Evolutionary conservation across 1,139 yeast genomes (phyloP).

Genomic region (Suhomyces kunorum): DNA sequence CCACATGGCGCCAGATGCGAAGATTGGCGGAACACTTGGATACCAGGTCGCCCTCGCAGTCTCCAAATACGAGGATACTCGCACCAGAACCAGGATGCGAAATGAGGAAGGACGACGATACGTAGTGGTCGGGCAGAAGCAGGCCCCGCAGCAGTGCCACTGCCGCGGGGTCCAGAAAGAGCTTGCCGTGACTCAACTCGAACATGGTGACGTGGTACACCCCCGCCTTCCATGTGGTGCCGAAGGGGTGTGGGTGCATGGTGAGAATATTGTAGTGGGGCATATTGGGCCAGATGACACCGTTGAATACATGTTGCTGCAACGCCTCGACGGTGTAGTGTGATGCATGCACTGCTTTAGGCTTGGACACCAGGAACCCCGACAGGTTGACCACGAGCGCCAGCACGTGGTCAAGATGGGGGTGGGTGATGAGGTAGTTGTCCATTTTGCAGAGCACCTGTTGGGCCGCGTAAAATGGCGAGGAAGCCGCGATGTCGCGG

Average conservation of each 20-base stretch:
- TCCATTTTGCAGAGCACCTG: slow-evolving; percentile 37
- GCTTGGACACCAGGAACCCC: slow-evolving; percentile 34
- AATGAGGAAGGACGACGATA: slow-evolving; percentile 54
- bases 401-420: slow-evolving; percentile 79
- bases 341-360: slow-evolving; percentile 56
- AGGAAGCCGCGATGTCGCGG: slow-evolving; percentile 15
- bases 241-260: slow-evolving; percentile 23
- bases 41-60: slow-evolving; percentile 67
- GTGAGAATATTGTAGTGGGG: slow-evolving; percentile 37
- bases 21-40: slow-evolving; percentile 46
- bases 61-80: slow-evolving; percentile 71
- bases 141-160: neutral
- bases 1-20: slow-evolving; percentile 58
- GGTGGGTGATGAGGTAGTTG: slow-evolving; percentile 69
- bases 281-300: slow-evolving; percentile 77
- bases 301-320: slow-evolving; percentile 64
- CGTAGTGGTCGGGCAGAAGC: slow-evolving; percentile 22
- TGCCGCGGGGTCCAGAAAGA: slow-evolving; percentile 1
- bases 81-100: slow-evolving; percentile 31
- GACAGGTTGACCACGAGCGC: slow-evolving; percentile 76
- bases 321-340: slow-evolving; percentile 54
- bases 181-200: slow-evolving; percentile 43
- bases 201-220: slow-evolving; percentile 32
- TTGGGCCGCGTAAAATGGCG: slow-evolving; percentile 26
- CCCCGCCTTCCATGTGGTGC: slow-evolving; percentile 17